phyloP scores from a whole-genome alignment of 257 asterid genomes.

The Schizonepeta tenuifolia region DNA sequence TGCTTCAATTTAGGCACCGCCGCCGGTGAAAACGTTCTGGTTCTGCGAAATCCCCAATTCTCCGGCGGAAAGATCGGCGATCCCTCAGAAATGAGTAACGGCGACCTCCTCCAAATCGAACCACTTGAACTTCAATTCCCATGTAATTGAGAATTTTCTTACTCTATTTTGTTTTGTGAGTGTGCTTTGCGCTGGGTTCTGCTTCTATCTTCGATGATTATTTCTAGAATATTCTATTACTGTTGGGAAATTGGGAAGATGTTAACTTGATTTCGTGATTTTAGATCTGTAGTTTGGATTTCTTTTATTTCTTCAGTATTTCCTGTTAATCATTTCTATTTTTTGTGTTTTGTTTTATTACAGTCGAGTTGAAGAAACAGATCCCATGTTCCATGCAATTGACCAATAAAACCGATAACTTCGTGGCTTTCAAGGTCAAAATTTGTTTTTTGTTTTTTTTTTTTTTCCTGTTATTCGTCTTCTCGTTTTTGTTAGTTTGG shows the following conservation, averaged over 20 bases:
- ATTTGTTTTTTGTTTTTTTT: not conserved
- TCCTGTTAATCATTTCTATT: not conserved
- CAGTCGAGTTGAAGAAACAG: slow-evolving; percentile 91
- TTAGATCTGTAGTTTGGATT: slow-evolving; percentile 41
- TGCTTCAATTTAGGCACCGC: slow-evolving; percentile 7
- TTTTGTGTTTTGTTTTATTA: slow-evolving; percentile 19
- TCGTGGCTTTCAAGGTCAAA: slow-evolving; percentile 82
- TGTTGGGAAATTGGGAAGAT: slow-evolving; percentile 8
- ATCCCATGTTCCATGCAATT: slow-evolving; percentile 66
- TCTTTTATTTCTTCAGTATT: slow-evolving; percentile 16
- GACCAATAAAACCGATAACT: slow-evolving; percentile 60
- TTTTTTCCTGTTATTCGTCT: not conserved
- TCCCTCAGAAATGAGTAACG: slow-evolving; percentile 51
- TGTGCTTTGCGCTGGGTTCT: slow-evolving; percentile 11
- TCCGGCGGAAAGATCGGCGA: slow-evolving; percentile 43
- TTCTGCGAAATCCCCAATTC: slow-evolving; percentile 18
- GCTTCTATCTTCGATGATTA: slow-evolving; percentile 14
- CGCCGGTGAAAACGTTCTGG: slow-evolving; percentile 26
- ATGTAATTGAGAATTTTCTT: slow-evolving; percentile 39
- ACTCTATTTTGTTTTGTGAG: not conserved
- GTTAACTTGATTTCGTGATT: slow-evolving; percentile 25
- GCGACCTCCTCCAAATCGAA: slow-evolving; percentile 61
- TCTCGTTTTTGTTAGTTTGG: not conserved
- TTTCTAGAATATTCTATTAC: slow-evolving; percentile 32
- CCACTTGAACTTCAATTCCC: slow-evolving; percentile 60